phyloP scores from a whole-genome alignment of 768 basidiomycete species.

The Lactarius hatsudake region DNA sequence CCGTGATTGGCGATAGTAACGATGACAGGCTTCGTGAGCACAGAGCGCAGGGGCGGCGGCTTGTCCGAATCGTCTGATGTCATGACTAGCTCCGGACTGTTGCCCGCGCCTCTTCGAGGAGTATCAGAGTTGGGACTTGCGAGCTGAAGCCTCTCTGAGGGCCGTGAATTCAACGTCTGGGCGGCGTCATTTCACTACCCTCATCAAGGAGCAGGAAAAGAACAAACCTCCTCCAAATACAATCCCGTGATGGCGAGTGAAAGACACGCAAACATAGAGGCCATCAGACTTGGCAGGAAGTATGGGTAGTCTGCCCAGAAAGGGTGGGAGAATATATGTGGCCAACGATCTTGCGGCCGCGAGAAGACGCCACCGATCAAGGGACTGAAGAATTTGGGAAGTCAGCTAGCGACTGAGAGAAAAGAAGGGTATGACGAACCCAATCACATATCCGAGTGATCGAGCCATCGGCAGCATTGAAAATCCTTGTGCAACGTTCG shows the following conservation, averaged over 20 bases:
- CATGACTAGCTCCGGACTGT: not conserved
- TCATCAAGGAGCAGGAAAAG: not conserved
- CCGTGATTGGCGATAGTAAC: constrained; percentile 44
- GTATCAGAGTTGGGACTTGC: not conserved
- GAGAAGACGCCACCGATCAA: constrained; percentile 28
- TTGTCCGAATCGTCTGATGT: not conserved
- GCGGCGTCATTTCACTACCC: not conserved
- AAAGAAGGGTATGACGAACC: constrained; percentile 15
- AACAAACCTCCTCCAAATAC: constrained; percentile 5
- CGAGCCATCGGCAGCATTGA: not conserved
- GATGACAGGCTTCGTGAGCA: constrained; percentile 31
- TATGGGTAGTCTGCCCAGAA: constrained; percentile 30
- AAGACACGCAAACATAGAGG: not conserved
- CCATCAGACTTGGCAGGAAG: constrained; percentile 27
- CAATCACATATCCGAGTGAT: not conserved
- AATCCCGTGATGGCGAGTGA: not conserved
- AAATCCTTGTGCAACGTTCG: not conserved
- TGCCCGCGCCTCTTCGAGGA: not conserved
- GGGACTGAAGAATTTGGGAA: constrained; percentile 17
- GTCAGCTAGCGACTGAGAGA: not conserved
- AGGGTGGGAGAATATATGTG: constrained; percentile 16
- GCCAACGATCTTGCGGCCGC: constrained; percentile 27
- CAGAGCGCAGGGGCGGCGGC: constrained; percentile 35
- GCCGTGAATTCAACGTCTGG: not conserved
- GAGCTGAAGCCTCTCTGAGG: not conserved